A percentile compares a stretch with the other conserved stretches of the same genome.
These are phyloP conservation scores for Botrytis aclada DNA, from an alignment of 2,329 filamentous ascomycete genomes.

Conservation along the genomic window DNA sequence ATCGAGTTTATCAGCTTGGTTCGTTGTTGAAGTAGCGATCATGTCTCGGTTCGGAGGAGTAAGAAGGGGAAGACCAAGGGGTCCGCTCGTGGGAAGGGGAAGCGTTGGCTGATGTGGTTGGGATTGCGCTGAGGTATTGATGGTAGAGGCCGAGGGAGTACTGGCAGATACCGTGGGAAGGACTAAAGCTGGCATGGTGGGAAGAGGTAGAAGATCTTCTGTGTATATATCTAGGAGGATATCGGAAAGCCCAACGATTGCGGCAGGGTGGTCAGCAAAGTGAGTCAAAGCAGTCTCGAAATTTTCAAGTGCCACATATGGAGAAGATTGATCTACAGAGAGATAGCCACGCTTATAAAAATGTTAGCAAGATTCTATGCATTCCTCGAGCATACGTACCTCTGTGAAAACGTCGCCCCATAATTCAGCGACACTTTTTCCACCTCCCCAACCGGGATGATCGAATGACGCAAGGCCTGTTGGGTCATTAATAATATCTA, in stretches of 20 bases:
- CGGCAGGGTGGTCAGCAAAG: slow-evolving; percentile 73
- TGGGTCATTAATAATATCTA: slow-evolving; percentile 59
- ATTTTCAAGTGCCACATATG: slow-evolving; percentile 67
- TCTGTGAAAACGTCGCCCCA: slow-evolving; percentile 82
- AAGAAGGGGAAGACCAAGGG: slow-evolving; percentile 33
- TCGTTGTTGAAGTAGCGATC: slow-evolving; percentile 18
- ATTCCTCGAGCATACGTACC: slow-evolving; percentile 49
- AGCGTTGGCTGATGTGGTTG: slow-evolving; percentile 23
- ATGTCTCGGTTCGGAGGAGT: slow-evolving; percentile 9
- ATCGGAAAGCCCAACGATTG: slow-evolving; percentile 78
- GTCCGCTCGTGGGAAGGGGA: slow-evolving; percentile 27
- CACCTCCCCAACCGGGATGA: slow-evolving; percentile 70
- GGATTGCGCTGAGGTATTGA: slow-evolving; percentile 23
- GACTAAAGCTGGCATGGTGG: slow-evolving; percentile 43
- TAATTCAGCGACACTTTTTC: slow-evolving; percentile 77
- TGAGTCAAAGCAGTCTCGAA: slow-evolving; percentile 83
- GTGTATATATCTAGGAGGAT: slow-evolving; percentile 84
- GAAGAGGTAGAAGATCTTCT: slow-evolving; percentile 60
- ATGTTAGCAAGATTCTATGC: slow-evolving; percentile 33
- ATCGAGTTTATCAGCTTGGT: slow-evolving; percentile 46
- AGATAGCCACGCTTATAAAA: slow-evolving; percentile 35
- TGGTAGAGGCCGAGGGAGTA: slow-evolving; percentile 31
- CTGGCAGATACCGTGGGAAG: slow-evolving; percentile 28
- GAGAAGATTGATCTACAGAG: slow-evolving; percentile 37
- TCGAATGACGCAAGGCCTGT: slow-evolving; percentile 61